phyloP scores from a whole-genome alignment of 2,329 filamentous ascomycete genomes.

The Elsinoe australis region DNA sequence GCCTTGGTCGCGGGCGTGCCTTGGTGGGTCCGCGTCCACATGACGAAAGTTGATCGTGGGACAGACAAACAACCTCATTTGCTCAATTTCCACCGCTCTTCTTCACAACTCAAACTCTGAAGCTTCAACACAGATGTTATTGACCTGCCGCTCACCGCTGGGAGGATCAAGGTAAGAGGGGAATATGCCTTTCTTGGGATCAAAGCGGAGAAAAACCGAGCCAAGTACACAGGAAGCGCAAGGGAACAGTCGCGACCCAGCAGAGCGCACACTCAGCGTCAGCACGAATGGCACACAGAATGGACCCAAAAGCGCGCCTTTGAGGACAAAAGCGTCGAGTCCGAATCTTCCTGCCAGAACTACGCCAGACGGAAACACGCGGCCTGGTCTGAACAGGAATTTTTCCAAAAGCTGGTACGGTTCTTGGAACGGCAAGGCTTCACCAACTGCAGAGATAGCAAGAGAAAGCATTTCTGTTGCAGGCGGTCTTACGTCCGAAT shows the following conservation, averaged over 20 bases:
- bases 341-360: constrained; percentile 5
- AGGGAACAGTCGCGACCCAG: constrained; percentile 18
- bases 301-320: background rate
- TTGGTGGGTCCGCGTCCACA: constrained; percentile 1
- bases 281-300: background rate
- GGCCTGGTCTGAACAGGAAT: constrained; percentile 12
- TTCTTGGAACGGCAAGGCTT: constrained; percentile 40
- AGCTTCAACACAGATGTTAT: background rate
- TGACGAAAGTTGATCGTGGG: constrained; percentile 12
- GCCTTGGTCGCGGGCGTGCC: background rate
- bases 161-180: background rate
- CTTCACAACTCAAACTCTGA: background rate
- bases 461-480: constrained; percentile 40
- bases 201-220: constrained; percentile 36
- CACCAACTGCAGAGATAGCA: constrained; percentile 40
- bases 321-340: constrained; percentile 16
- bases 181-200: constrained; percentile 19
- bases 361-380: constrained; percentile 1
- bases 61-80: constrained; percentile 11
- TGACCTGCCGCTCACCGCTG: background rate
- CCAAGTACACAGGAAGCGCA: constrained; percentile 30
- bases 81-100: constrained; percentile 1
- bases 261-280: background rate
- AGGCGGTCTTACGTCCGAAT: constrained; percentile 37
- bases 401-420: constrained; percentile 38